These are phyloP conservation scores for Prunus yedoensis DNA, from an alignment of 331 rosid species.

Conservation along the genomic window DNA sequence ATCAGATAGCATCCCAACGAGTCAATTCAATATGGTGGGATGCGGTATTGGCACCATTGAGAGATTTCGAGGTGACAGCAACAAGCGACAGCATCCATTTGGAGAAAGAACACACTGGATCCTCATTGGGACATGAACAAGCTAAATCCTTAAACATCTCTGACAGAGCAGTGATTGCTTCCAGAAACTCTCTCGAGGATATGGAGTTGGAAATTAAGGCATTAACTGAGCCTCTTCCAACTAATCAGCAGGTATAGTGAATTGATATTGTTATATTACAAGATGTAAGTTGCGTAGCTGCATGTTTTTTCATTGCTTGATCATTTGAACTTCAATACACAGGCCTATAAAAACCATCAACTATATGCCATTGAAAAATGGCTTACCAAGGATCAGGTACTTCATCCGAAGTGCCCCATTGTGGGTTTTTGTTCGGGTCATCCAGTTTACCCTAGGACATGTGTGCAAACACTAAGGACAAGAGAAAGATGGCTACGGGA, in stretches of 20 bases:
- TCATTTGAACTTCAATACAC: slow-evolving; percentile 31
- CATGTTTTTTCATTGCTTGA: slow-evolving; percentile 6
- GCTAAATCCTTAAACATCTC: no score
- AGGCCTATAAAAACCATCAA: slow-evolving; percentile 86
- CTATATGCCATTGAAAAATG: slow-evolving; percentile 85
- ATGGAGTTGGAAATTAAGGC: slow-evolving; percentile 94
- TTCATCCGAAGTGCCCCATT: slow-evolving; percentile 87
- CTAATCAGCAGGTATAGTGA: slow-evolving; percentile 79
- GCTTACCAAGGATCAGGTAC: slow-evolving; percentile 83
- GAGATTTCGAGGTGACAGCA: slow-evolving; percentile 65
- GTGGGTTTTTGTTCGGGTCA: slow-evolving; percentile 86
- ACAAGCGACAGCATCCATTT: slow-evolving; percentile 29
- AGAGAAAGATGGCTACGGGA: slow-evolving; percentile 88
- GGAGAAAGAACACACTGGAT: slow-evolving; percentile 17
- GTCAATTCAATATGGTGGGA: slow-evolving; percentile 88
- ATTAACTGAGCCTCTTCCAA: slow-evolving; percentile 97
- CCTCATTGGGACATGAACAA: no score
- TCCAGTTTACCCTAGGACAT: slow-evolving; percentile 80
- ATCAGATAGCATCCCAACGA: slow-evolving; percentile 75
- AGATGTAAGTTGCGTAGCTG: slow-evolving; percentile 10
- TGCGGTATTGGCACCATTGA: slow-evolving; percentile 72
- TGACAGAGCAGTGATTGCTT: slow-evolving; percentile 25
- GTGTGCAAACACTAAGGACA: slow-evolving; percentile 82
- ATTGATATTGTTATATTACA: slow-evolving; percentile 25
- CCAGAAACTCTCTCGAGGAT: slow-evolving; percentile 78